Percentiles rank a stretch among this genome's conserved stretches.
These are phyloP conservation scores for Neurospora intermedia DNA, from an alignment of 495 filamentous ascomycete genomes.

Conservation along the genomic window DNA sequence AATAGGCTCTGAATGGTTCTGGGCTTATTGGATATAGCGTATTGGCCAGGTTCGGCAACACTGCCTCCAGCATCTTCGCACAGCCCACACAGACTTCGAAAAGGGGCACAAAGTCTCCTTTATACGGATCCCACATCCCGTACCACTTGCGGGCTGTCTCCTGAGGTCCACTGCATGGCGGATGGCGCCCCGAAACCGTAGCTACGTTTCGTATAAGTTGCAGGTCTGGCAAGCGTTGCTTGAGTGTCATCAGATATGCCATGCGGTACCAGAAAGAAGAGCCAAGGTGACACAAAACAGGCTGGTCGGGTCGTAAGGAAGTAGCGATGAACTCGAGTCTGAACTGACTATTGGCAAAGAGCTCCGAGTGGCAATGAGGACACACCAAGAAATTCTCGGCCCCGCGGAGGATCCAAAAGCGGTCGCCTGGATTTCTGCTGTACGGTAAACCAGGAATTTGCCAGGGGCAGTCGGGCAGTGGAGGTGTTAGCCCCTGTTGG, in stretches of 20 bases:
- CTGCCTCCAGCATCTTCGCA: constrained; percentile 27
- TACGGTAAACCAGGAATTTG: constrained; percentile 10
- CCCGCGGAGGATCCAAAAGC: constrained; percentile 31
- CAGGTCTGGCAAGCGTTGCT: constrained; percentile 27
- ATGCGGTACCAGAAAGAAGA: constrained; percentile 35
- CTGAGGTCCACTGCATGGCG: constrained; percentile 25
- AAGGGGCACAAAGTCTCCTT: constrained; percentile 15
- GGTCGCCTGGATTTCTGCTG: constrained; percentile 14
- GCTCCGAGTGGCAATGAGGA: constrained; percentile 28
- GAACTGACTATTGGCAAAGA: constrained; percentile 30
- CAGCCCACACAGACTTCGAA: constrained; percentile 35
- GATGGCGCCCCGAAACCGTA: constrained; percentile 21
- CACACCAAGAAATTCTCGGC: constrained; percentile 38
- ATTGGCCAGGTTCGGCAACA: constrained; percentile 33
- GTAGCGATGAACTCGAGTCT: constrained; percentile 28
- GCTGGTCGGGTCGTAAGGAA: constrained; percentile 25
- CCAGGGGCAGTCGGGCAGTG: constrained; percentile 30
- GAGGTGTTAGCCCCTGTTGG: constrained; percentile 19
- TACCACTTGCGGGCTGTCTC: constrained; percentile 29
- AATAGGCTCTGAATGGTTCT: constrained; percentile 25
- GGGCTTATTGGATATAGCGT: not conserved
- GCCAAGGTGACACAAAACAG: constrained; percentile 34
- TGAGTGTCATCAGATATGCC: constrained; percentile 33
- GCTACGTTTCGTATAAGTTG: constrained; percentile 29
- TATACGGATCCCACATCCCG: constrained; percentile 29